Evolutionary conservation across 257 asterid genomes (phyloP), one percentile per base, ranked within the genome.

Genomic region (Misopates orontium): DNA sequence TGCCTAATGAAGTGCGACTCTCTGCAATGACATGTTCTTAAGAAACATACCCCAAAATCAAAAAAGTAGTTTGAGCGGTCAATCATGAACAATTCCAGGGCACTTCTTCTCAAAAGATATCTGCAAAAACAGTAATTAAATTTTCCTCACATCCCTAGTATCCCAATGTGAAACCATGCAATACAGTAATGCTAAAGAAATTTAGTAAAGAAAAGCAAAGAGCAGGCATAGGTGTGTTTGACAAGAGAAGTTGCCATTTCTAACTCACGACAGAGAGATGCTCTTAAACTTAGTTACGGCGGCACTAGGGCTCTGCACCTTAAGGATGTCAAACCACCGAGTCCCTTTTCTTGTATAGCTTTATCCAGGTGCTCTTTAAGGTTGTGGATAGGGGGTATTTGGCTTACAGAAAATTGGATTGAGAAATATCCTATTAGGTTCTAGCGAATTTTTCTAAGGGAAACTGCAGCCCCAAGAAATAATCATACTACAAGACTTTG

Each of bases 71-170:
- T 93, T 66, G 99, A 93, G 71, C 92, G 93, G 74, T 93, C 97
- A 70, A 93, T 87, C 99, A 90, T 87, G 80, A 93, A 93, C 74
- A 93, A 66, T 76, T 93, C 99, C 80, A 93, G 74, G 16, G 96
- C 99, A 82, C 99, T 93, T 90, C 99, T 86, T 80, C 99, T 84
- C 82, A 93, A 69, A 69, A 93, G 95, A 73, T 93, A 93, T 79
- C 99, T 93, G 90, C 67, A 79, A 42, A 60, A 69, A 63, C 16
- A 79, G 51, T 41, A 66, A 64, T 64, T 49, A 60, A 67, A 60
- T 39, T 56, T 52, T 64, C 64, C 47, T 64, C 51, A 40, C 44
- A 56, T 56, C 47, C 56, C n/a, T 56, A 40, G 9, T 67, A 66
- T 31, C 17, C 50, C 60, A 39, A 15, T 47, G 51, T 64, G 71